These are phyloP conservation scores for Claviceps sorghi DNA, from an alignment of 2,329 filamentous ascomycete genomes.

Conservation along the genomic window DNA sequence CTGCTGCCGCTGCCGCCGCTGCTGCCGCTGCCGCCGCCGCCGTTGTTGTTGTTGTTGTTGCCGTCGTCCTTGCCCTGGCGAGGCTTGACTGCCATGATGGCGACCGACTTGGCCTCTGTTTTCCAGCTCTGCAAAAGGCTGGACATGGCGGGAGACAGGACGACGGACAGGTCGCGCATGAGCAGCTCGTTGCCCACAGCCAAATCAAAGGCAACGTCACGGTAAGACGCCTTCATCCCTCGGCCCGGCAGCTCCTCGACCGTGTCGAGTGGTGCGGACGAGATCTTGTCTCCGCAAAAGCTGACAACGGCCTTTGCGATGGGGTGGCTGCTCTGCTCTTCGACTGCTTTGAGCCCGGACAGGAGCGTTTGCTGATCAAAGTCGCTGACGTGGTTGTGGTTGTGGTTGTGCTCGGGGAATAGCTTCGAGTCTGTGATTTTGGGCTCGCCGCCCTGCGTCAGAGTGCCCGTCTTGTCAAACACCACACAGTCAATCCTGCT, in stretches of 20 bases:
- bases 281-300: constrained; percentile 36
- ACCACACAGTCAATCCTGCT: constrained; percentile 65
- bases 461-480: constrained; percentile 79
- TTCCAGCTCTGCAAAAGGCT: constrained; percentile 41
- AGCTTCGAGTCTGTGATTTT: constrained; percentile 44
- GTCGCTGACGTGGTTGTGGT: constrained; percentile 8
- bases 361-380: constrained; percentile 24
- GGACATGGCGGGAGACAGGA: constrained; percentile 21
- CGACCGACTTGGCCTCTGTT: constrained; percentile 47
- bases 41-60: no score
- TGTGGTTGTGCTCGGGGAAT: constrained; percentile 17
- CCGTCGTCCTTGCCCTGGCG: constrained; percentile 1
- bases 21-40: background rate
- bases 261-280: constrained; percentile 20
- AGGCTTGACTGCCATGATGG: constrained; percentile 36
- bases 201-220: constrained; percentile 28
- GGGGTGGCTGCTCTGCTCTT: constrained; percentile 61
- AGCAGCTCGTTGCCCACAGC: constrained; percentile 60
- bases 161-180: constrained; percentile 37
- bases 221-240: constrained; percentile 48
- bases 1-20: no score
- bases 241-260: constrained; percentile 58
- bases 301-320: constrained; percentile 55
- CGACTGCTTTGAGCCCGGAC: constrained; percentile 43
- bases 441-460: constrained; percentile 60